Evolutionary conservation across 2,329 filamentous ascomycete genomes (phyloP), one percentile per base, ranked within the genome.

Genomic region (Hypoxylon sp.): DNA sequence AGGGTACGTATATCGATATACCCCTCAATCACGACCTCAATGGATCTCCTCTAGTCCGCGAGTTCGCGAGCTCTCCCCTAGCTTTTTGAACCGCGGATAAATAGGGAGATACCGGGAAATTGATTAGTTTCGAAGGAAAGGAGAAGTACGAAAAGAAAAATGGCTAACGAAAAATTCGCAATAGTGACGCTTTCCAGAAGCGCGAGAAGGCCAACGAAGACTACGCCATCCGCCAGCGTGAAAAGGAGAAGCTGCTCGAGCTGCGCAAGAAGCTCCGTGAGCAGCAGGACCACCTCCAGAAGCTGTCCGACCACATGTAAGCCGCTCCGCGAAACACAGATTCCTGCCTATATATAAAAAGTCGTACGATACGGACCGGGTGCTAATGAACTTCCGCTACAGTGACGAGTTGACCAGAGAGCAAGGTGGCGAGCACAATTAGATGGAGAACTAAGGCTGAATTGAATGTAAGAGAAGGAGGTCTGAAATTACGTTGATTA

Each of bases 171-270:
- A 32, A 48, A 50, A 53, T 30, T 16, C 37, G 21, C 32, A 48
- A 73, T 71, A 97, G 95, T 74, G 95, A 99, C 78, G 89, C 93
- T 61, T 99, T 97, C 88, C 93, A 90, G 83, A 91, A 91, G 83
- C 93, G 96, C 74, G 96, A 99, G 83, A 88, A 90, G 78, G 95
- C 95, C 72, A 86, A 84, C 78, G 96, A 98, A 84, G 90, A 94
- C 79, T 88, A 88, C 74, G 92, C 91, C 82, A 94, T 99, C 82
- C 88, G 89, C 76, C 84, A 91, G 83, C 92, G 94, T 78, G 96
- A 98, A 87, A 88, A 89, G 83, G 90, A 94, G 84, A 97, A 97
- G 93, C 90, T 97, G 69, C 74, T 87, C 55, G 87, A 88, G 78
- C 89, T 97, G 74, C 90, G 88, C 81, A 85, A 87, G 83, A 89